Evolutionary conservation across 495 filamentous ascomycete genomes (phyloP).

Genomic region (Penicillium canescens): DNA sequence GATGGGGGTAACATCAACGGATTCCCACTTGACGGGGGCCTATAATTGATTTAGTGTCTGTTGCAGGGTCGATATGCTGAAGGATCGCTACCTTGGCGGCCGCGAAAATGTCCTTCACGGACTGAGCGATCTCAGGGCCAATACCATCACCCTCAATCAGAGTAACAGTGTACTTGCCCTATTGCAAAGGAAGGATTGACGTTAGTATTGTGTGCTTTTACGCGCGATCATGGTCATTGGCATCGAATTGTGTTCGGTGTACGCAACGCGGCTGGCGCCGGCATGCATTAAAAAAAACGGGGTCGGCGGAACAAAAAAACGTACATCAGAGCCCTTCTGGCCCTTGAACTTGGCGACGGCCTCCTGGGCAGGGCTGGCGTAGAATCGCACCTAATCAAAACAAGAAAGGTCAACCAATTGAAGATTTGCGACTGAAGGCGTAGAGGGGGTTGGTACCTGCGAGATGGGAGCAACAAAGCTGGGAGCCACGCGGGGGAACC

Average conservation of each 20-base stretch:
- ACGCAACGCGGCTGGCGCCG: constrained; percentile 23
- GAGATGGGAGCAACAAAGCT: constrained; percentile 47
- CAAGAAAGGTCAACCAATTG: constrained; percentile 29
- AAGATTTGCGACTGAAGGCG: constrained; percentile 1
- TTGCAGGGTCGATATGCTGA: constrained; percentile 9
- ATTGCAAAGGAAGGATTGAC: constrained; percentile 6
- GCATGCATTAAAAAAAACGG: constrained; percentile 23
- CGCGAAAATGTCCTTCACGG: constrained; percentile 95
- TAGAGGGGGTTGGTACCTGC: constrained; percentile 45
- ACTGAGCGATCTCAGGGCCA: constrained; percentile 94
- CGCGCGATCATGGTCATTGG: not conserved
- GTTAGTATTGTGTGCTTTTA: constrained; percentile 14
- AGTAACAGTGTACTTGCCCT: constrained; percentile 95
- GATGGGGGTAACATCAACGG: constrained; percentile 90
- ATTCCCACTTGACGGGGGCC: constrained; percentile 94
- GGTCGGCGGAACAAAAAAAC: constrained; percentile 14
- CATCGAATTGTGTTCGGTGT: constrained; percentile 1
- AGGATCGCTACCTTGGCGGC: constrained; percentile 75
- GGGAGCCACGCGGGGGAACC: constrained; percentile 47
- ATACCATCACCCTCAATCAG: constrained; percentile 99
- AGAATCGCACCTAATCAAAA: constrained; percentile 41
- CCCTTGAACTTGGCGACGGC: constrained; percentile 92
- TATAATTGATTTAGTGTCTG: constrained; percentile 49
- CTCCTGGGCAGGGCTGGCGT: constrained; percentile 58
- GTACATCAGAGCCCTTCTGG: constrained; percentile 82